Conservation (phyloP, 257 asterid genomes). For the Salvia hispanica region DNA sequence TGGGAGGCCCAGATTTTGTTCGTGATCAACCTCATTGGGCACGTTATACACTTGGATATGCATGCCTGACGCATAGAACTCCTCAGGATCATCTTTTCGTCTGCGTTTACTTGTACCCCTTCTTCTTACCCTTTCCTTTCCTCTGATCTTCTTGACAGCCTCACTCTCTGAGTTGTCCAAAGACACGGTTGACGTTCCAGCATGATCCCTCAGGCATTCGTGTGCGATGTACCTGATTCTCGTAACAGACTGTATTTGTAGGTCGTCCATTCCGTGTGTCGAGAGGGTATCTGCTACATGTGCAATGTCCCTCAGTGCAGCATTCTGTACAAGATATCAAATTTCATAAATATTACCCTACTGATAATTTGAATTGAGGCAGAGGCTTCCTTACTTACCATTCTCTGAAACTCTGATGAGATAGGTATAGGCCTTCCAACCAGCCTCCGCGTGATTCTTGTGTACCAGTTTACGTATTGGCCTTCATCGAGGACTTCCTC, state of each 20-base stretch:
- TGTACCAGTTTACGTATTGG: conserved; percentile 87
- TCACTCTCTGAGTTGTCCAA: conserved; percentile 53
- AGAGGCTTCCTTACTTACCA: conserved; percentile 82
- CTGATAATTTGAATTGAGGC: conserved; percentile 3
- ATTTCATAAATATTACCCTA: not conserved
- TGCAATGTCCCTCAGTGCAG: conserved; percentile 82
- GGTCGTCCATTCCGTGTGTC: conserved; percentile 86
- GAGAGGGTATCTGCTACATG: conserved; percentile 71
- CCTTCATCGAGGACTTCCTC: conserved; percentile 84
- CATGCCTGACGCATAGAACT: conserved; percentile 41
- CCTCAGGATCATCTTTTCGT: conserved; percentile 68
- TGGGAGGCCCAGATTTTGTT: conserved; percentile 36
- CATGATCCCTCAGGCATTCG: conserved; percentile 76
- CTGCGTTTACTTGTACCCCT: conserved; percentile 69
- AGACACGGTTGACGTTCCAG: conserved; percentile 42
- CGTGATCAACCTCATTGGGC: conserved; percentile 41
- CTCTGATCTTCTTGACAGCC: conserved; percentile 57
- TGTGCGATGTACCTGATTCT: conserved; percentile 71
- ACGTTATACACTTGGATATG: conserved; percentile 42
- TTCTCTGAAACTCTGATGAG: conserved; percentile 85
- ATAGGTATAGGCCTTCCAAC: conserved; percentile 88
- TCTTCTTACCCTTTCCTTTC: conserved; percentile 89
- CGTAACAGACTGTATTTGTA: conserved; percentile 67
- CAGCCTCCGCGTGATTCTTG: conserved; percentile 67
- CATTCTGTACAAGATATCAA: conserved; percentile 43